Conservation (phyloP, 495 filamentous ascomycete genomes). For the Neurospora intermedia region DNA sequence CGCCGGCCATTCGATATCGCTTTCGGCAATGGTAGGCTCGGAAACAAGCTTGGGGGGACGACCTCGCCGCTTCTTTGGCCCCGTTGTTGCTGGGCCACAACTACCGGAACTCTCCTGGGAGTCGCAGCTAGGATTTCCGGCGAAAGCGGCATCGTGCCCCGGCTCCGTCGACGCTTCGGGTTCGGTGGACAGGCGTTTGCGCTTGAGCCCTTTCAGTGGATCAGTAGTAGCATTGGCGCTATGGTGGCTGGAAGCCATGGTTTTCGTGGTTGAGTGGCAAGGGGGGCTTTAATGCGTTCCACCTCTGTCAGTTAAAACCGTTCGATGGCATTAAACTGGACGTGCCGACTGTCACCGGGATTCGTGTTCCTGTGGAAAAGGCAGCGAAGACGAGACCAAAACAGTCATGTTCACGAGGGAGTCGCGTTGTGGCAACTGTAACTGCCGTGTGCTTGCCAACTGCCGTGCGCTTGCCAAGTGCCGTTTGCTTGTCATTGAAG, state of each 20-base stretch:
- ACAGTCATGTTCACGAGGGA: neutral
- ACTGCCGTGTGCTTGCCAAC: neutral
- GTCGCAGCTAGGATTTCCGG: neutral
- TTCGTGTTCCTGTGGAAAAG: neutral
- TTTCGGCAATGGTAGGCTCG: neutral
- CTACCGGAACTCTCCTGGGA: neutral
- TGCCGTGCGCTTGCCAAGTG: too few relatives aligned
- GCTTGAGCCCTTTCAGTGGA: constrained; percentile 1
- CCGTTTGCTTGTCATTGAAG: neutral
- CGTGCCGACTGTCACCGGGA: neutral
- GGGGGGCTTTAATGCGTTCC: neutral
- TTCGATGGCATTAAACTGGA: neutral
- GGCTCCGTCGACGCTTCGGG: neutral
- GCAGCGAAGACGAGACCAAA: neutral
- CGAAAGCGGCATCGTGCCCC: neutral
- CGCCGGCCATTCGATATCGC: constrained; percentile 52
- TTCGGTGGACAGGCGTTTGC: constrained; percentile 2
- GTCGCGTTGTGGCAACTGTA: neutral
- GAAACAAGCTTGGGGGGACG: neutral
- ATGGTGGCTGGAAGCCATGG: neutral
- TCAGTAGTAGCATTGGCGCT: neutral
- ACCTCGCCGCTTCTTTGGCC: neutral
- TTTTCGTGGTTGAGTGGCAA: neutral
- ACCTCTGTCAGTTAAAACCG: neutral
- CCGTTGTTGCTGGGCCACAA: neutral